Evolutionary conservation across 345 rosid genomes (phyloP), one percentile per base, ranked within the genome.

Genomic region (Theobroma cacao): DNA sequence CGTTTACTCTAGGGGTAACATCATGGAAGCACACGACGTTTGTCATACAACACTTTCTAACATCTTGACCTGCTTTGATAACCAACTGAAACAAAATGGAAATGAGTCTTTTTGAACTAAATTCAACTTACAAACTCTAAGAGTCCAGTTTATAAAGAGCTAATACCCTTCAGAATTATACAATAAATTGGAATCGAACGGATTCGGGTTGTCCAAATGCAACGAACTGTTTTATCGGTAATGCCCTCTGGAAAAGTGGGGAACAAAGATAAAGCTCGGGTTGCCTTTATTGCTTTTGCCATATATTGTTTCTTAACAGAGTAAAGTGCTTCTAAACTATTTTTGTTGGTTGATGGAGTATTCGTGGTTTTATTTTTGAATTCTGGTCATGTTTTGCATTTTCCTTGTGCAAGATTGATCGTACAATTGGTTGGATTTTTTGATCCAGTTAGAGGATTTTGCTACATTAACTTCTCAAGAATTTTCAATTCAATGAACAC

Each of bases 201-300:
- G 26, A 0, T 20, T 65, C 2, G 8, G 38, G 4, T 5, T 15
- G 41, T 31, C 41, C 67, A 62, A 31, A 62, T 62, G 33, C 67
- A 62, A 62, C 41, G 26, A 70, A 71, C 75, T 20, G 41, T 48
- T 17, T 15, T 71, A 61, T 50, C 74, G 75, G 60, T 28, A 48
- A 71, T 17, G 75, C 28, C 5, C 28, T 30, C 28, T 10, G 4
- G 41, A 30, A 48, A 71, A 41, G 0, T 30, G 24, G 36, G 75
- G 22, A 47, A 48, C 34, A 71, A 24, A 47, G 24, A 47, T 28
- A 30, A 48, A 71, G 36, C 24, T 17, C 4, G 52, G 56, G 11
- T 71, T 24, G 40, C 41, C 31, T 71, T 71, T 50, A 2, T 47
- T 14, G 34, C 56, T 47, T 45, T 43, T 28, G 58, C 34, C 7